Evolutionary conservation across 176 grass and related monocot genomes (phyloP).

Genomic region (Echinochloa phyllopogon): DNA sequence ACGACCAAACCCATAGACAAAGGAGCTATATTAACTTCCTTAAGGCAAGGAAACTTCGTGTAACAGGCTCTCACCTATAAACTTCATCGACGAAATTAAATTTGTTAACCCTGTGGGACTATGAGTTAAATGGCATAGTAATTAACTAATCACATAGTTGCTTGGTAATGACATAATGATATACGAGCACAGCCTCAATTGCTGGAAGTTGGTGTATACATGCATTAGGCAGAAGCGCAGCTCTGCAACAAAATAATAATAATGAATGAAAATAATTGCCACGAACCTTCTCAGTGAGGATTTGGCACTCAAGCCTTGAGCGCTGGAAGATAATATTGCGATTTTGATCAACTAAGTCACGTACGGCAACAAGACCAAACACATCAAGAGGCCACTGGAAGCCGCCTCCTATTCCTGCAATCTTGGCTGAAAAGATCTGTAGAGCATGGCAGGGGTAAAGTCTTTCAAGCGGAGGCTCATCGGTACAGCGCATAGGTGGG

Average conservation of each 20-base stretch:
- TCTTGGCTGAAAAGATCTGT: not conserved
- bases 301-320: not conserved
- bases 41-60: too few relatives aligned
- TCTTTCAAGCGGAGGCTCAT: not conserved
- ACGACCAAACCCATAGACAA: too few relatives aligned
- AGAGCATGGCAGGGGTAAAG: not conserved
- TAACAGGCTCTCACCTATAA: too few relatives aligned
- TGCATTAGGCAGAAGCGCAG: not conserved
- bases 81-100: too few relatives aligned
- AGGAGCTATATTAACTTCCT: too few relatives aligned
- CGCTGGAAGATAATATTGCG: constrained; percentile 9
- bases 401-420: not conserved
- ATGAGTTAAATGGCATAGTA: not conserved
- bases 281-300: not conserved
- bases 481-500: not conserved
- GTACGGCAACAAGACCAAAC: not conserved
- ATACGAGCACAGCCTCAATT: not conserved
- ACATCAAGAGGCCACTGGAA: not conserved
- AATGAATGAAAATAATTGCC: not conserved
- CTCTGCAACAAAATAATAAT: not conserved
- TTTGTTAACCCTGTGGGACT: not conserved
- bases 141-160: not conserved
- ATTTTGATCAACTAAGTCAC: not conserved
- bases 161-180: not conserved
- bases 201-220: not conserved